phyloP scores from a whole-genome alignment of 2,329 filamentous ascomycete genomes.

The Ceratocystiopsis brevicomis region DNA sequence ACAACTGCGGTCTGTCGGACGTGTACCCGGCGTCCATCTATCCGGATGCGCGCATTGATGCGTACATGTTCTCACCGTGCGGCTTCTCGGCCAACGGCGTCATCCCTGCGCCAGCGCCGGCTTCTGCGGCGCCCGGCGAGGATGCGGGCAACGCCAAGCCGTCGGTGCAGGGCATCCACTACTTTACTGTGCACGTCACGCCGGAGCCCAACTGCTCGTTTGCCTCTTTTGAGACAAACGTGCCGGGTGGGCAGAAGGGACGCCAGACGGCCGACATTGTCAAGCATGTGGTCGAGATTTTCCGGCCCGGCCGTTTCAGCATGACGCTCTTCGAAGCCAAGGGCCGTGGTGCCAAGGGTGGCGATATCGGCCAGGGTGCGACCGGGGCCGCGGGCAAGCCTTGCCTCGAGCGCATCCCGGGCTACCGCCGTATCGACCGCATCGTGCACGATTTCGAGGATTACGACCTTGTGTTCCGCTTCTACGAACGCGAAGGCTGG shows the following conservation, averaged over 20 bases:
- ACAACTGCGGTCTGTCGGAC: slow-evolving; percentile 70
- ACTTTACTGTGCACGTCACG: slow-evolving; percentile 97
- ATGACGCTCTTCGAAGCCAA: slow-evolving; percentile 94
- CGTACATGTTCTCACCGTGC: slow-evolving; percentile 90
- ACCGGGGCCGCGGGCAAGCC: slow-evolving; percentile 22
- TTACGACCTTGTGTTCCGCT: slow-evolving; percentile 90
- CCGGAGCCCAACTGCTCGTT: slow-evolving; percentile 95
- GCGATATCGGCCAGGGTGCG: too few relatives aligned
- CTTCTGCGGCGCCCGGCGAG: slow-evolving; percentile 18
- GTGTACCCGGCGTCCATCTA: slow-evolving; percentile 78
- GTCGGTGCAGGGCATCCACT: slow-evolving; percentile 41
- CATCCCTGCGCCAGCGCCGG: slow-evolving; percentile 47
- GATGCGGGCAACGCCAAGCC: slow-evolving; percentile 24
- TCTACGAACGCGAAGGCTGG: slow-evolving; percentile 83
- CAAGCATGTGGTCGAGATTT: slow-evolving; percentile 85
- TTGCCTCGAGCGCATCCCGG: slow-evolving; percentile 58
- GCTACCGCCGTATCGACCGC: slow-evolving; percentile 77
- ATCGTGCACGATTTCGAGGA: slow-evolving; percentile 96
- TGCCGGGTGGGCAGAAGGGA: slow-evolving; percentile 72
- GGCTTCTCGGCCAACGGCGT: slow-evolving; percentile 96
- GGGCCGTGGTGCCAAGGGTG: slow-evolving; percentile 11
- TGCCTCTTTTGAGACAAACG: slow-evolving; percentile 95
- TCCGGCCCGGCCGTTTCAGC: slow-evolving; percentile 93
- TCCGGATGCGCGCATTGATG: slow-evolving; percentile 82
- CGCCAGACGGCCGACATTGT: slow-evolving; percentile 81